phyloP scores from a whole-genome alignment of 2,329 filamentous ascomycete genomes.

The Nannizziopsis barbatae region DNA sequence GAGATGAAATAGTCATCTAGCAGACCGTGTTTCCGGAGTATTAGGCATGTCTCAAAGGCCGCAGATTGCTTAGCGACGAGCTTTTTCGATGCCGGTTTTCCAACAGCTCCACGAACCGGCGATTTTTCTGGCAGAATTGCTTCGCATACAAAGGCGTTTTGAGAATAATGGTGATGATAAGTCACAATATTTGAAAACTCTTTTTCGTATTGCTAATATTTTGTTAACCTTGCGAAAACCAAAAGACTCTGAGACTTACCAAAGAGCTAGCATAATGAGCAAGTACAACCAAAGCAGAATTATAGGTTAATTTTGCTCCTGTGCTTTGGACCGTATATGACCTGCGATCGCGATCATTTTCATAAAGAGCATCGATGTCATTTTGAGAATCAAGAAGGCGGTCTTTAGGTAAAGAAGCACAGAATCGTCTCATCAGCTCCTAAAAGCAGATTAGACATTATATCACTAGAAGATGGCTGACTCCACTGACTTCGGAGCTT shows the following conservation, averaged over 20 bases:
- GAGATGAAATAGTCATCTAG: constrained; percentile 67
- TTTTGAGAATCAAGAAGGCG: constrained; percentile 54
- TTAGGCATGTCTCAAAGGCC: constrained; percentile 69
- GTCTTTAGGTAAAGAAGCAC: constrained; percentile 60
- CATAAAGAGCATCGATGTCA: constrained; percentile 46
- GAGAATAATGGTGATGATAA: constrained; percentile 51
- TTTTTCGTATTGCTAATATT: constrained; percentile 35
- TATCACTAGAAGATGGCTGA: neutral
- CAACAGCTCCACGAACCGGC: constrained; percentile 56
- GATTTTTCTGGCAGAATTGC: constrained; percentile 65
- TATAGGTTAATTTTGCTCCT: constrained; percentile 68
- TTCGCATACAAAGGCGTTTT: constrained; percentile 59
- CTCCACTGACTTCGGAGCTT: constrained; percentile 34
- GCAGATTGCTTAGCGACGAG: constrained; percentile 74
- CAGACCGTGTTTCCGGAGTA: constrained; percentile 54
- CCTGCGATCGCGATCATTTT: constrained; percentile 42
- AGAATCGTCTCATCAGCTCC: constrained; percentile 60
- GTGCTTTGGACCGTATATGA: constrained; percentile 53
- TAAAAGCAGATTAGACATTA: constrained; percentile 19
- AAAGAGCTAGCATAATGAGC: constrained; percentile 63
- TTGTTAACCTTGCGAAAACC: constrained; percentile 7
- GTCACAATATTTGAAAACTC: constrained; percentile 39
- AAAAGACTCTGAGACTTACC: constrained; percentile 22
- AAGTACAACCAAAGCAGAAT: constrained; percentile 60
- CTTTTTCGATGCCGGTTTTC: constrained; percentile 56